phyloP scores from a whole-genome alignment of 2,329 filamentous ascomycete species.

The Cladosporium sphaerospermum region DNA sequence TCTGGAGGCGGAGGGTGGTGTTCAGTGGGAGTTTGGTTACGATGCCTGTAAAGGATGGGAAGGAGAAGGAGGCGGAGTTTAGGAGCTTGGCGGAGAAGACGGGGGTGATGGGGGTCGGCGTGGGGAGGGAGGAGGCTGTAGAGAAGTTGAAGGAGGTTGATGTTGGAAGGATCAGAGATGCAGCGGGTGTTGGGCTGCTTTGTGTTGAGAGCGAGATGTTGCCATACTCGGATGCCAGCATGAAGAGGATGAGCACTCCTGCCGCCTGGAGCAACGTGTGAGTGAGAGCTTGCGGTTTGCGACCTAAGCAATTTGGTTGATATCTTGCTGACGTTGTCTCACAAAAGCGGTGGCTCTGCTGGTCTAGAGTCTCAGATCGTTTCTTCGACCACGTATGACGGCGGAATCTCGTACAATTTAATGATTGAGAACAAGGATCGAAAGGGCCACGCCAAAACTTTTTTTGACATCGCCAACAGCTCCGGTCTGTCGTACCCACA shows the following conservation, averaged over 20 bases:
- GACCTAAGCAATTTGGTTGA: too few species aligned
- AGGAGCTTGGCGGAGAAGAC: constrained; percentile 13
- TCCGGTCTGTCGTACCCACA: not conserved
- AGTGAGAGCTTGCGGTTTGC: too few species aligned
- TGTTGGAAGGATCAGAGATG: too few species aligned
- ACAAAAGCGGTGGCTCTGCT: too few species aligned
- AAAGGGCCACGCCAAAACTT: constrained; percentile 52
- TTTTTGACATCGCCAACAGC: constrained; percentile 41
- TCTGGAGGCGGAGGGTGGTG: constrained; percentile 15
- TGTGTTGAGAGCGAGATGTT: constrained; percentile 13
- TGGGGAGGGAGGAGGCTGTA: too few species aligned
- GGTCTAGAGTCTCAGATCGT: constrained; percentile 11
- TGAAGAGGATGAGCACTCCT: not conserved
- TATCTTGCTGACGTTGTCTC: too few species aligned
- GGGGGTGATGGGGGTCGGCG: not conserved
- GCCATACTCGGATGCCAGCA: constrained; percentile 13
- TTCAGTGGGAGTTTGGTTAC: constrained; percentile 15
- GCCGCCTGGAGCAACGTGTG: too few species aligned
- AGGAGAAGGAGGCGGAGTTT: constrained; percentile 16
- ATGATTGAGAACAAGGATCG: constrained; percentile 44
- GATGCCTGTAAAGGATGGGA: constrained; percentile 13
- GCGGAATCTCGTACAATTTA: constrained; percentile 25
- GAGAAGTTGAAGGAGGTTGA: too few species aligned
- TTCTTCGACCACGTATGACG: constrained; percentile 24
- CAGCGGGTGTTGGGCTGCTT: constrained; percentile 10